Conservation (phyloP, 345 rosid genomes). For the Citrus inodora region DNA sequence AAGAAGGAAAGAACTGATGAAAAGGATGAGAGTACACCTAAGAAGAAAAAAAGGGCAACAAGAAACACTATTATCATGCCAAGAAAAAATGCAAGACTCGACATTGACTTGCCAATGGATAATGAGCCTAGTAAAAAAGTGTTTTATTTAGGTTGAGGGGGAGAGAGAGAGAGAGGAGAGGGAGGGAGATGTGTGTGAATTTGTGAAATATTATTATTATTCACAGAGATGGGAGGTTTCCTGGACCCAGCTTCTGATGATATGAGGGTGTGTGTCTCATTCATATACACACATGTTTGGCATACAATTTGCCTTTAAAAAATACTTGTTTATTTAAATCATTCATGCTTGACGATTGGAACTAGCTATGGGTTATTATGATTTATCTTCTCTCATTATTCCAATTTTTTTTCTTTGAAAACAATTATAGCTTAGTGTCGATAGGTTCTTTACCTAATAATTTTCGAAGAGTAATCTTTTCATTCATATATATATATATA, state of each 20-base stretch:
- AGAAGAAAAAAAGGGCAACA: too few species aligned
- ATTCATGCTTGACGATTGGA: constrained; percentile 1
- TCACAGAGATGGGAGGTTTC: constrained; percentile 29
- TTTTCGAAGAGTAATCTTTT: too few species aligned
- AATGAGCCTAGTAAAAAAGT: too few species aligned
- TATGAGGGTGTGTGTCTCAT: constrained; percentile 21
- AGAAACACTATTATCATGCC: too few species aligned
- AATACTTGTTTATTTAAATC: not conserved
- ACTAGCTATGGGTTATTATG: not conserved
- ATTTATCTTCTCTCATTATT: not conserved
- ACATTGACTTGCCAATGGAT: too few species aligned
- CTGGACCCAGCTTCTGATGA: constrained; percentile 38
- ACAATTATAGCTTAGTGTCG: not conserved
- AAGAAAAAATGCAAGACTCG: too few species aligned
- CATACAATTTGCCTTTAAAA: not conserved
- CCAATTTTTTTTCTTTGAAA: not conserved
- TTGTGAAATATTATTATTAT: constrained; percentile 24
- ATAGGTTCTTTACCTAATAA: too few species aligned
- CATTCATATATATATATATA: too few species aligned
- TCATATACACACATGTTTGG: constrained; percentile 16
- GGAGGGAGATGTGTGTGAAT: constrained; percentile 24
- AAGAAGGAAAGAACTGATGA: too few species aligned
- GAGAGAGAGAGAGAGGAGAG: constrained; percentile 19
- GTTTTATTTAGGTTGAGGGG: constrained; percentile 15
- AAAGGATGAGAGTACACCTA: too few species aligned